Evolutionary conservation across 108 stramenopile species (phyloP), one percentile per base, ranked within the genome.

Genomic region (Cyclostephanos invisitatus): DNA sequence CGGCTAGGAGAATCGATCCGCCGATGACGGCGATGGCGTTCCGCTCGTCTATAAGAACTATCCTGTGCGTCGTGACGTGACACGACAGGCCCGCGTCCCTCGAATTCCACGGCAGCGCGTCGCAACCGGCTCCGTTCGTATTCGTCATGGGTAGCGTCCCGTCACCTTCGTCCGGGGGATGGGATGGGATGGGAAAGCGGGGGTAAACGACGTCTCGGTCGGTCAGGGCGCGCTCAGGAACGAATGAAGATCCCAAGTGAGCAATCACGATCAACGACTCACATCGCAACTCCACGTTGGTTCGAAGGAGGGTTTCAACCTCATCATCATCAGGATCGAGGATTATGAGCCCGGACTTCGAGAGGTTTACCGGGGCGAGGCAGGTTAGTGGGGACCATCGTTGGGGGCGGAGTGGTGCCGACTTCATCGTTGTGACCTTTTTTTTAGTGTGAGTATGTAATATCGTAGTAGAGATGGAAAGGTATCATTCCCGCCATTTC

Each of bases 331-430:
- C 32, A 4, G 75, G 63, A 61, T 91, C 87, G 66, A 89, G 85
- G 53, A 83, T 54, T 21, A 91, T 64, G 56, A 94, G 83, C 3
- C 93, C 91, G 0, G 91, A 82, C 7, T 87, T 82, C 22, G 93
- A 91, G 22, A 91, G 83, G 24, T 70, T 38, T 14, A 89, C 86
- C 50, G 55, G 61, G 14, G 85, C 75, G 12, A 94, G 68, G 77
- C 89, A 87, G 37, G 81, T 77, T 25, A 94, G 75, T 8, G 93
- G 93, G 42, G 93, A 89, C 84, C 86, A 93, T 59, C 73, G 72
- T 49, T 32, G 2, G 32, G 32, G 32, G 32, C 48, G 68, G 46
- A 7, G 50, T 35, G 36, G 42, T 64, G 72, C n/a, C n/a, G n/a
- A n/a, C n/a, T n/a, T n/a, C n/a, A n/a, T n/a, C n/a, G n/a, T n/a